phyloP scores from a whole-genome alignment of 192 early-diverging fungal genomes.

The Obelidium mucronatum region DNA sequence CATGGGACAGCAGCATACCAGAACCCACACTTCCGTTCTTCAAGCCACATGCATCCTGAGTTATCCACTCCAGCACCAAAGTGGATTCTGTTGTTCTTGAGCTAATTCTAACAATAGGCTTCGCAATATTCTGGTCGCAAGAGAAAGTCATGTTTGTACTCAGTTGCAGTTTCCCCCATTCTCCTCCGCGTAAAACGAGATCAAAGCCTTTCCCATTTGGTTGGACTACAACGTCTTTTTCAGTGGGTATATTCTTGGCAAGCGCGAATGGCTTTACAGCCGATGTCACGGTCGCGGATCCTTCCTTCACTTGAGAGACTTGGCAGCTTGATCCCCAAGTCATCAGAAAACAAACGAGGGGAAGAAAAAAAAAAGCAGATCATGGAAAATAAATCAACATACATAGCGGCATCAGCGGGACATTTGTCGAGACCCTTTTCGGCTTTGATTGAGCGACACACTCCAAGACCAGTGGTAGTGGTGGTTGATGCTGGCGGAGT shows the following conservation, averaged over 20 bases:
- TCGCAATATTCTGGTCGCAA: slow-evolving; percentile 2
- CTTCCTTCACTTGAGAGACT: neutral
- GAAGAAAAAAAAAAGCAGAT: neutral
- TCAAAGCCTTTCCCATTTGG: neutral
- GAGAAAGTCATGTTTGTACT: slow-evolving; percentile 10
- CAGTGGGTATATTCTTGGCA: neutral
- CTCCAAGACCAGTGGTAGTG: neutral
- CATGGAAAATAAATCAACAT: neutral
- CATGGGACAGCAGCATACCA: neutral
- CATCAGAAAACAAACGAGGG: neutral
- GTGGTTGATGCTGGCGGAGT: slow-evolving; percentile 16
- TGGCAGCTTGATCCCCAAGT: neutral
- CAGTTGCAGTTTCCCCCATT: slow-evolving; percentile 4
- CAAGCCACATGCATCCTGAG: slow-evolving; percentile 9
- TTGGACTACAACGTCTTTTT: neutral
- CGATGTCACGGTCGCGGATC: neutral
- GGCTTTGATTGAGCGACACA: neutral
- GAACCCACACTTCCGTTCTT: neutral
- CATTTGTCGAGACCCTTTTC: neutral
- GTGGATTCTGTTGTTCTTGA: neutral
- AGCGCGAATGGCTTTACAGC: neutral
- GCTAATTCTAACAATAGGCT: neutral
- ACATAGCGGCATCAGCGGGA: neutral
- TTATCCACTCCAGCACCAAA: slow-evolving; percentile 1
- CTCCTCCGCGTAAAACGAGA: neutral